Evolutionary conservation across 371 early-diverging fungal genomes (phyloP).

Genomic region (Mucor mucedo): DNA sequence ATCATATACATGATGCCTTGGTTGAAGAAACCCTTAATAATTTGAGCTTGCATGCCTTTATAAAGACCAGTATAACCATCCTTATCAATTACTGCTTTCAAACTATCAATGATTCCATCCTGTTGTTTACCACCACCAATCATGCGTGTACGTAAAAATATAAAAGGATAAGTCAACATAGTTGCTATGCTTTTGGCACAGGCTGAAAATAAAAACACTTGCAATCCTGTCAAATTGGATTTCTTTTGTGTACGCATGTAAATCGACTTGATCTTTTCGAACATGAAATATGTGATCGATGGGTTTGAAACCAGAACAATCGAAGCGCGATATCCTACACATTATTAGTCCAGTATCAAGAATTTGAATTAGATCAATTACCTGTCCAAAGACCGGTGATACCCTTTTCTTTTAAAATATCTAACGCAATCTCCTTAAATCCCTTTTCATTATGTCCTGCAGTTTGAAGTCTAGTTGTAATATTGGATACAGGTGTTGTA

Average conservation of each 20-base stretch:
- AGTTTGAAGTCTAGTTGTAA: slow-evolving; percentile 63
- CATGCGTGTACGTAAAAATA: slow-evolving; percentile 60
- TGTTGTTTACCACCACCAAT: slow-evolving; percentile 26
- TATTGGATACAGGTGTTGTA: slow-evolving; percentile 63
- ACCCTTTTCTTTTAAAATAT: slow-evolving; percentile 56
- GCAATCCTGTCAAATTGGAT: slow-evolving; percentile 42
- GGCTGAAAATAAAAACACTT: slow-evolving; percentile 65
- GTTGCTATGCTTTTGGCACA: slow-evolving; percentile 62
- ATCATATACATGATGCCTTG: slow-evolving; percentile 72
- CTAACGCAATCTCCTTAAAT: slow-evolving; percentile 30
- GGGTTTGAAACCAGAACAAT: slow-evolving; percentile 63
- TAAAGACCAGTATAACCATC: slow-evolving; percentile 59
- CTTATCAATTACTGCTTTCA: slow-evolving; percentile 47
- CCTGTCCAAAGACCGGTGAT: slow-evolving; percentile 64
- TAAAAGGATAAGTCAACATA: slow-evolving; percentile 65
- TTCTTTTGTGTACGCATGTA: slow-evolving; percentile 39
- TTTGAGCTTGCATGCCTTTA: slow-evolving; percentile 61
- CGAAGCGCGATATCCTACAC: slow-evolving; percentile 61
- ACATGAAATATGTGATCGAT: slow-evolving; percentile 66
- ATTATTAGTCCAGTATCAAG: no score
- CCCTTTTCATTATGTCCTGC: slow-evolving; percentile 35
- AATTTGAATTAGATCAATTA: slow-evolving; percentile 7
- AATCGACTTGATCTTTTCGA: slow-evolving; percentile 57
- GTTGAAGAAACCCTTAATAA: slow-evolving; percentile 68
- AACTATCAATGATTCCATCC: slow-evolving; percentile 47